These are phyloP conservation scores for Gloeopeniophorella convolvens DNA, from an alignment of 768 basidiomycete species.

Conservation along the genomic window DNA sequence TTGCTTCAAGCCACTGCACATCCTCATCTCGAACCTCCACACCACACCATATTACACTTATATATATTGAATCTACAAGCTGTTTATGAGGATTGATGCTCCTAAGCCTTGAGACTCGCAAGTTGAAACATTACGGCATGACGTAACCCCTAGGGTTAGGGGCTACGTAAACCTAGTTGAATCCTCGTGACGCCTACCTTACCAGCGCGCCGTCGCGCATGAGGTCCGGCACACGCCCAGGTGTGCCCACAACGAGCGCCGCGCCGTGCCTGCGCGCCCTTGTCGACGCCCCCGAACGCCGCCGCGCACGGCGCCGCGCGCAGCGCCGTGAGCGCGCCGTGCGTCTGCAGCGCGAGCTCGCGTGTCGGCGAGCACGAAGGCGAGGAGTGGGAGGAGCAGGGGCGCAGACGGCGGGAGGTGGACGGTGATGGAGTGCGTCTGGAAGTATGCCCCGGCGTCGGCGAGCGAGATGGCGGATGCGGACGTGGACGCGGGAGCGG, in stretches of 20 bases:
- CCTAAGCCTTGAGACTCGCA: no score
- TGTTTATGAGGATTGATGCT: no score
- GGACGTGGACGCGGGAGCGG: constrained; percentile 18
- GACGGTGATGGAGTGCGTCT: constrained; percentile 69
- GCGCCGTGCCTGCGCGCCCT: constrained; percentile 72
- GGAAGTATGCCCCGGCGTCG: constrained; percentile 42
- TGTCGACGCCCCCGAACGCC: constrained; percentile 92
- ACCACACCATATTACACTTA: no score
- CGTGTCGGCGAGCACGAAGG: constrained; percentile 91
- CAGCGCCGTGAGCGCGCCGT: constrained; percentile 69
- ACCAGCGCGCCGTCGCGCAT: constrained; percentile 81
- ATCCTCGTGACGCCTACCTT: no score
- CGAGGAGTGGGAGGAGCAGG: constrained; percentile 56
- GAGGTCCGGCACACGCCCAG: constrained; percentile 90
- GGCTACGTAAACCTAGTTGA: no score
- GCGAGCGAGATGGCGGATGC: constrained; percentile 25
- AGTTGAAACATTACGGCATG: no score
- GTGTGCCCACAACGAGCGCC: constrained; percentile 92
- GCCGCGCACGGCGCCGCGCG: no score
- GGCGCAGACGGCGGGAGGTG: constrained; percentile 42
- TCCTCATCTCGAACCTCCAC: no score
- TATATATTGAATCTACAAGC: no score
- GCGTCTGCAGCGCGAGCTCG: constrained; percentile 93
- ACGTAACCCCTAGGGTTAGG: no score
- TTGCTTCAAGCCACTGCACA: no score